Percentiles rank a stretch among this genome's conserved stretches.
These are phyloP conservation scores for Stagonosporopsis chrysanthemi DNA, from an alignment of 2,329 filamentous ascomycete species.

Conservation along the genomic window DNA sequence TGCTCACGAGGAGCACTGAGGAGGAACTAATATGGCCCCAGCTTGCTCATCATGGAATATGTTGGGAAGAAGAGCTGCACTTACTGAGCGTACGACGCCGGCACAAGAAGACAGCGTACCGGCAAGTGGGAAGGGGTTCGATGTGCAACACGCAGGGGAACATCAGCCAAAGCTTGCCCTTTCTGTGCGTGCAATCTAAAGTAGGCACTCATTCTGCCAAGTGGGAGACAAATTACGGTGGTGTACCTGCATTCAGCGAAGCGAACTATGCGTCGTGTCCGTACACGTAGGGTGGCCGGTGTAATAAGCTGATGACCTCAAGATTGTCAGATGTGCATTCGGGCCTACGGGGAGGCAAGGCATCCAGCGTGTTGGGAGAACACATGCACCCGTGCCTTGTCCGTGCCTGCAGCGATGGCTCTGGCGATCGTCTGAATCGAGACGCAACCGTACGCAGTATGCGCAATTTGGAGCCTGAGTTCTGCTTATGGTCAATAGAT, in stretches of 20 bases:
- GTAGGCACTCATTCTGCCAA: not conserved
- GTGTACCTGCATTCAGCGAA: conserved; percentile 7
- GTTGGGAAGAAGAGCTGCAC: conserved; percentile 1
- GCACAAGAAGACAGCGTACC: not conserved
- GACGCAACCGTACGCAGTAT: not conserved
- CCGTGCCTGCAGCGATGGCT: not conserved
- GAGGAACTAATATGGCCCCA: conserved; percentile 47
- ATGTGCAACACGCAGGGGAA: not conserved
- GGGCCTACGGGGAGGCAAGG: conserved; percentile 1
- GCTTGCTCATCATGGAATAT: conserved; percentile 41
- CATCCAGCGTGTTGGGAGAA: conserved; percentile 4
- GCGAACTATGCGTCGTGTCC: not conserved
- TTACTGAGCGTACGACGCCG: conserved; percentile 15
- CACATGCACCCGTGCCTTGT: conserved; percentile 1
- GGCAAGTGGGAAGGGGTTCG: not conserved
- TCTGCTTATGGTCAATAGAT: not conserved
- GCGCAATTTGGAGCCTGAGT: not conserved
- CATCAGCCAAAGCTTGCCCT: not conserved
- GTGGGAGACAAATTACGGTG: conserved; percentile 3
- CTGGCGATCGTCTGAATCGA: not conserved
- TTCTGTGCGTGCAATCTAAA: not conserved
- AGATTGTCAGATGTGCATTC: not conserved
- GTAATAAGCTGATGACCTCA: conserved; percentile 6
- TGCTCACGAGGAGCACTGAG: conserved; percentile 4
- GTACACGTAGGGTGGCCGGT: not conserved